These are phyloP conservation scores for Neofusicoccum kwambonambiense DNA, from an alignment of 2,329 filamentous ascomycete genomes.

Conservation along the genomic window DNA sequence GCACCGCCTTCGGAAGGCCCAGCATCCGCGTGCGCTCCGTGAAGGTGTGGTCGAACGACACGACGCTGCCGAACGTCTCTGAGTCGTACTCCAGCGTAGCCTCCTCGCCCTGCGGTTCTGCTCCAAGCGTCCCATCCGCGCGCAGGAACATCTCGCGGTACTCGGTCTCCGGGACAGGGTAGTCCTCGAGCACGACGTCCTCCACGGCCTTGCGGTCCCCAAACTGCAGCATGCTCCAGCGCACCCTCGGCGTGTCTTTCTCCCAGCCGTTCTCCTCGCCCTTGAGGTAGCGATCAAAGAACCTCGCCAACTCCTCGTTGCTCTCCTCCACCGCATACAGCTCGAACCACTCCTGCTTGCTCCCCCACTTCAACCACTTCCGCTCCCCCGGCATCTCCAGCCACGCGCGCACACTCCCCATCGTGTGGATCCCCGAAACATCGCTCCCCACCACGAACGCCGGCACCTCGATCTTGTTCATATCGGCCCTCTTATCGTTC, in stretches of 20 bases:
- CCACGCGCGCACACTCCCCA: conserved; percentile 24
- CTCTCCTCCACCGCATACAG: conserved; percentile 21
- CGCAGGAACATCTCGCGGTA: conserved; percentile 21
- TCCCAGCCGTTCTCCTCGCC: conserved; percentile 48
- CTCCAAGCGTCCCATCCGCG: conserved; percentile 15
- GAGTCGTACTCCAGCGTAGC: conserved; percentile 23
- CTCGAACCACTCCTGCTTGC: conserved; percentile 26
- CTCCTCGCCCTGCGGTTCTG: background rate
- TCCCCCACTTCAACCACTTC: conserved; percentile 27
- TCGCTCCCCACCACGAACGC: conserved; percentile 24
- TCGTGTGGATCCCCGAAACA: conserved; percentile 23
- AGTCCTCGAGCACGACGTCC: conserved; percentile 22
- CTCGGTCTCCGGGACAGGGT: conserved; percentile 23
- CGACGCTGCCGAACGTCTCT: conserved; percentile 22
- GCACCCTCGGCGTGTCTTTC: conserved; percentile 43
- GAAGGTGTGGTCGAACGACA: conserved; percentile 24
- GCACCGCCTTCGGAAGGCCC: conserved; percentile 48
- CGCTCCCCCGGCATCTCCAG: conserved; percentile 22
- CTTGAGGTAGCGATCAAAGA: conserved; percentile 50
- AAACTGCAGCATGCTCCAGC: conserved; percentile 40
- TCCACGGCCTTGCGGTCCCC: conserved; percentile 24
- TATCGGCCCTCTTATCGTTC: conserved; percentile 25
- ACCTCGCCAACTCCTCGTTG: conserved; percentile 28
- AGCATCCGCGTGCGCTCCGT: conserved; percentile 40
- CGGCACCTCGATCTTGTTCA: conserved; percentile 25